phyloP scores from a whole-genome alignment of 805 yeast genomes.

The Komagataella ulmi region DNA sequence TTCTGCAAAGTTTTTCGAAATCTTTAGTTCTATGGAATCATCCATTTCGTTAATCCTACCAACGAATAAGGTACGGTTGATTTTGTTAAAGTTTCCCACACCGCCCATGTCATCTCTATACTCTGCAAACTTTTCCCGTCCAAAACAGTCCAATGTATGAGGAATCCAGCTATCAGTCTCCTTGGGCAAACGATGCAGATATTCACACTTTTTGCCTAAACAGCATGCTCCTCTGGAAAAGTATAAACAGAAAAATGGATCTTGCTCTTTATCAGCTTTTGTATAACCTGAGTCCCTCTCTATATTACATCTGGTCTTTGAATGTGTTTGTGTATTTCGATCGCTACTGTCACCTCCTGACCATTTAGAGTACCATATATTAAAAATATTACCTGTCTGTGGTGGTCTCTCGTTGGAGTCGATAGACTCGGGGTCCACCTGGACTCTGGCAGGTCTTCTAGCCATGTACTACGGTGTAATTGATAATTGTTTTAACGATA shows the following conservation, averaged over 20 bases:
- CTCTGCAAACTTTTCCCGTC: slow-evolving; percentile 71
- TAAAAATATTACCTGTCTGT: slow-evolving; percentile 70
- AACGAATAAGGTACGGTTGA: slow-evolving; percentile 67
- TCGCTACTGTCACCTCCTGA: slow-evolving; percentile 57
- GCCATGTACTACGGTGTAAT: neutral
- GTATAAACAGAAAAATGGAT: slow-evolving; percentile 54
- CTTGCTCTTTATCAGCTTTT: slow-evolving; percentile 36
- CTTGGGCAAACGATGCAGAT: slow-evolving; percentile 64
- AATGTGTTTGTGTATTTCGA: slow-evolving; percentile 19
- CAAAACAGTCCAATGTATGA: slow-evolving; percentile 78
- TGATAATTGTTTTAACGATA: neutral
- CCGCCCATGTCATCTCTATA: slow-evolving; percentile 93
- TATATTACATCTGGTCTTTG: slow-evolving; percentile 50
- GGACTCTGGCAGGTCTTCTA: slow-evolving; percentile 51
- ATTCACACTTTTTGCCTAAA: slow-evolving; percentile 64
- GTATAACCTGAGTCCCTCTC: slow-evolving; percentile 65
- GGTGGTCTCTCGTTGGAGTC: slow-evolving; percentile 53
- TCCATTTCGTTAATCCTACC: slow-evolving; percentile 39
- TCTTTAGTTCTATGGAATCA: slow-evolving; percentile 19
- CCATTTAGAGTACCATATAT: slow-evolving; percentile 87
- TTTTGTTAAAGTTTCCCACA: slow-evolving; percentile 61
- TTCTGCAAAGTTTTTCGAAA: slow-evolving; percentile 45
- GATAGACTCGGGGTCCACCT: slow-evolving; percentile 49
- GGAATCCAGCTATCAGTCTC: slow-evolving; percentile 39
- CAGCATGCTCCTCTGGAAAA: slow-evolving; percentile 86